Conservation (phyloP, 345 rosid genomes). For the Euphorbia peplus region DNA sequence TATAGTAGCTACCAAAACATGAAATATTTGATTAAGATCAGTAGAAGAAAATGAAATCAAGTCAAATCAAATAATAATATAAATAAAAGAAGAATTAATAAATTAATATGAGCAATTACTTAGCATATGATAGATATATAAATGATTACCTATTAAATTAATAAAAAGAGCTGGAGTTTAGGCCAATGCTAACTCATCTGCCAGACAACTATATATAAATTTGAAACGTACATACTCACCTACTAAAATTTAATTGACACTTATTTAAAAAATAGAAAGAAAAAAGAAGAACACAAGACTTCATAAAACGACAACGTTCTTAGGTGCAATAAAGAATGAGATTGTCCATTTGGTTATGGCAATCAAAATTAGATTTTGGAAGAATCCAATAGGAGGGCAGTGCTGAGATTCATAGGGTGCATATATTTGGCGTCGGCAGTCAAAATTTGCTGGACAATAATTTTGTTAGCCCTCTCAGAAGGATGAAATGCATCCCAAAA, state of each 20-base stretch:
- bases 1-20: background rate
- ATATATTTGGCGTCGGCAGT: constrained; percentile 50
- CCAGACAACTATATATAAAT: background rate
- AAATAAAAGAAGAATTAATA: background rate
- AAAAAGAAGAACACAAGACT: background rate
- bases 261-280: background rate
- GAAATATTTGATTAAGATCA: background rate
- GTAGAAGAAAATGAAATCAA: background rate
- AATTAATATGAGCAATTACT: background rate
- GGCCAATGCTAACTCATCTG: background rate
- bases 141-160: background rate
- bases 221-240: background rate
- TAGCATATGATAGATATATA: no score
- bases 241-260: constrained; percentile 1
- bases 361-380: background rate
- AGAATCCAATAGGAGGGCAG: constrained; percentile 43
- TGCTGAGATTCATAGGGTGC: constrained; percentile 89
- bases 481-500: constrained; percentile 96
- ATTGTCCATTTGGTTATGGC: no score
- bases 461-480: constrained; percentile 60
- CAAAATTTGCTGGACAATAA: constrained; percentile 52
- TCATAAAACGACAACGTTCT: background rate
- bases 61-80: no score
- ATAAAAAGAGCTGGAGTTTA: background rate
- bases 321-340: background rate